A percentile compares a stretch with the other conserved stretches of the same genome.
Conservation (phyloP, 805 yeast species). For the Debaryomyces hansenii region DNA sequence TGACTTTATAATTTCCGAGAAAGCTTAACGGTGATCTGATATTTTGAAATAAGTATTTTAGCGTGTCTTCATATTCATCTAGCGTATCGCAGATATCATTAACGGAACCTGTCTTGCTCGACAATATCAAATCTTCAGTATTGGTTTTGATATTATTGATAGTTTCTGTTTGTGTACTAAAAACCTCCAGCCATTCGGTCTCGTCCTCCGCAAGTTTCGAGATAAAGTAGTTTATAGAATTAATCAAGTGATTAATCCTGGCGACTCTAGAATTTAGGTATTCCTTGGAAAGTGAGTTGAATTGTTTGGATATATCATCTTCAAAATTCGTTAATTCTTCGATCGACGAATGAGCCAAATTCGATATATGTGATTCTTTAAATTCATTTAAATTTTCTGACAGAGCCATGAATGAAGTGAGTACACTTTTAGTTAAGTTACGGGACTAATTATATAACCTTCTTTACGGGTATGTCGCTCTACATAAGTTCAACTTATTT, state of each 20-base stretch:
- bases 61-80: conserved; percentile 32
- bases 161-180: conserved; percentile 32
- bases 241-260: conserved; percentile 27
- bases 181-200: conserved; percentile 31
- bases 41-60: conserved; percentile 26
- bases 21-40: conserved; percentile 33
- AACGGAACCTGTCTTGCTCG: conserved; percentile 9
- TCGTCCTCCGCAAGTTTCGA: conserved; percentile 27
- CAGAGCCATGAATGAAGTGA: not conserved
- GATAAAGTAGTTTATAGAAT: conserved; percentile 22
- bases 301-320: conserved; percentile 20
- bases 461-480: too few relatives aligned
- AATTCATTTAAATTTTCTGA: not conserved
- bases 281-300: conserved; percentile 19
- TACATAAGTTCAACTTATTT: not conserved
- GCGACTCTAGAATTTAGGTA: conserved; percentile 29
- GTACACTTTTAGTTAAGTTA: not conserved
- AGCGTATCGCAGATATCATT: conserved; percentile 13
- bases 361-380: conserved; percentile 1
- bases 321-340: conserved; percentile 26
- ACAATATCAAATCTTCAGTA: conserved; percentile 29
- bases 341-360: conserved; percentile 18
- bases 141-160: conserved; percentile 30
- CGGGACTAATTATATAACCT: too few relatives aligned
- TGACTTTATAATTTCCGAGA: conserved; percentile 12